These are phyloP conservation scores for Ascocoryne sarcoides DNA, from an alignment of 2,329 filamentous ascomycete species.

Conservation along the genomic window DNA sequence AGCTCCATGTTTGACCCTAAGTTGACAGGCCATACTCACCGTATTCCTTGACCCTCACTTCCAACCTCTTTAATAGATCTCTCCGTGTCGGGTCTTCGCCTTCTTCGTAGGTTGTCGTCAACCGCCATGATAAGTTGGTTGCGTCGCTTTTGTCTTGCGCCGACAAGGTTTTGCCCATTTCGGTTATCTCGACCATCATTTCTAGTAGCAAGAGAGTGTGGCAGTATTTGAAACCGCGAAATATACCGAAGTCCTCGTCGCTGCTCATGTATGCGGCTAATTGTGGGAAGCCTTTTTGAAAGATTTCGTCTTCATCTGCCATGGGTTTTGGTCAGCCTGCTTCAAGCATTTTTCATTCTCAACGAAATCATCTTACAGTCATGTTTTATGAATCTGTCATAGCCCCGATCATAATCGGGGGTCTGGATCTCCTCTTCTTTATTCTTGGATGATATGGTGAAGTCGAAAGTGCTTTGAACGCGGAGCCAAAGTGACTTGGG, in stretches of 20 bases:
- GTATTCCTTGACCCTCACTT: conserved; percentile 5
- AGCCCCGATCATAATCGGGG: neutral
- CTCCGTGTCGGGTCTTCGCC: conserved; percentile 6
- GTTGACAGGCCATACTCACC: neutral
- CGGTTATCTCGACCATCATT: conserved; percentile 5
- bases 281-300: conserved; percentile 7
- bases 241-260: conserved; percentile 5
- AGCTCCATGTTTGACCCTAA: neutral
- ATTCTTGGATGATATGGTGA: neutral
- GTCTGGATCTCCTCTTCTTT: neutral
- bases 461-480: neutral
- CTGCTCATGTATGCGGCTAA: conserved; percentile 7
- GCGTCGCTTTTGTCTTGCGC: conserved; percentile 7
- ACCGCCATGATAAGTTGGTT: conserved; percentile 1
- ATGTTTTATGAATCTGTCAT: neutral
- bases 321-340: neutral
- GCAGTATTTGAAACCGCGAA: conserved; percentile 3
- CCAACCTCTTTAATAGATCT: conserved; percentile 2
- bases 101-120: conserved; percentile 8
- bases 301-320: conserved; percentile 2
- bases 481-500: neutral
- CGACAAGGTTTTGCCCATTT: conserved; percentile 2
- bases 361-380: neutral
- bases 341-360: conserved; percentile 1
- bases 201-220: conserved; percentile 3